Conservation (phyloP, 768 basidiomycete species). For the Pulveroboletus frians region DNA sequence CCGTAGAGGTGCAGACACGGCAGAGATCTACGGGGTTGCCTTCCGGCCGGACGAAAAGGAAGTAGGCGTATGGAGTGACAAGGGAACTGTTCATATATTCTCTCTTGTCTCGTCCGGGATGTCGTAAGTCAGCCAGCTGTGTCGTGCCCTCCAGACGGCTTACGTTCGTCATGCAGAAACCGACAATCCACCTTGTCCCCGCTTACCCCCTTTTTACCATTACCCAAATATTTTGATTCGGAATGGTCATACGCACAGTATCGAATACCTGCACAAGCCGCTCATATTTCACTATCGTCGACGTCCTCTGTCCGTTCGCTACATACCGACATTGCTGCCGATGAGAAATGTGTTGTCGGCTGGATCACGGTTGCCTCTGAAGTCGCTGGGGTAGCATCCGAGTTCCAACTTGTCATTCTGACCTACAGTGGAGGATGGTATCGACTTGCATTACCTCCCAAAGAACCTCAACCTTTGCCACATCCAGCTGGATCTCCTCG, state of each 20-base stretch:
- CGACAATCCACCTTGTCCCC: conserved; percentile 81
- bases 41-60: conserved; percentile 84
- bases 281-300: conserved; percentile 75
- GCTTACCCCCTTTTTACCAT: conserved; percentile 70
- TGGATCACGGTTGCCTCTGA: conserved; percentile 61
- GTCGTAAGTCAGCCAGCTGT: conserved; percentile 53
- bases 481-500: conserved; percentile 40
- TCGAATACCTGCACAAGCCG: conserved; percentile 77
- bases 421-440: conserved; percentile 95
- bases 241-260: conserved; percentile 96
- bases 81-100: conserved; percentile 91
- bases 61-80: conserved; percentile 91
- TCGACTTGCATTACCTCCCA: conserved; percentile 59
- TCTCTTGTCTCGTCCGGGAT: conserved; percentile 61
- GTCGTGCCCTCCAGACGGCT: conserved; percentile 2
- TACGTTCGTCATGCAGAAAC: conserved; percentile 46
- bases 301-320: conserved; percentile 53
- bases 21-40: conserved; percentile 85
- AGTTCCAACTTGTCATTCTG: conserved; percentile 78
- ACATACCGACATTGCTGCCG: conserved; percentile 60
- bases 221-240: conserved; percentile 91
- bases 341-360: conserved; percentile 83
- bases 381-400: conserved; percentile 30
- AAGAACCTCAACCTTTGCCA: conserved; percentile 18
- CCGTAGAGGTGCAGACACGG: conserved; percentile 82